phyloP scores from a whole-genome alignment of 2,329 filamentous ascomycete species.

The Aspergillus udagawae region DNA sequence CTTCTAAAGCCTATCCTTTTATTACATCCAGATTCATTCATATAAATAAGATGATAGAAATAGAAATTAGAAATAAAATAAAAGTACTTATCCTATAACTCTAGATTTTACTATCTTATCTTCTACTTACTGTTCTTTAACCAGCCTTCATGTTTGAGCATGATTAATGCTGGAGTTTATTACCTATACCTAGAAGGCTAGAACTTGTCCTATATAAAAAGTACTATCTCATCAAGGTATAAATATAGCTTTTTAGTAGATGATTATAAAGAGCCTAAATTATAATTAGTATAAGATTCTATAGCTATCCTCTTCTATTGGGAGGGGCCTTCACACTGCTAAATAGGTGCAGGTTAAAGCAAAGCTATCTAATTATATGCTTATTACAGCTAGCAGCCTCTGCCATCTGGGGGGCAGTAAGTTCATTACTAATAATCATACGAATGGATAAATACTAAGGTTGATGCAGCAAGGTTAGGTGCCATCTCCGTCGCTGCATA shows the following conservation, averaged over 20 bases:
- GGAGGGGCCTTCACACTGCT: constrained; percentile 11
- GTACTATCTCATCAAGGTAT: constrained; percentile 27
- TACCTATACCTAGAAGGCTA: constrained; percentile 19
- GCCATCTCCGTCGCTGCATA: no score
- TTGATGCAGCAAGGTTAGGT: no score
- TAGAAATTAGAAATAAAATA: constrained; percentile 27
- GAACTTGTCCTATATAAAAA: constrained; percentile 27
- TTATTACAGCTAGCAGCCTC: constrained; percentile 1
- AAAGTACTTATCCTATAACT: constrained; percentile 31
- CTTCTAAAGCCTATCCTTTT: constrained; percentile 29
- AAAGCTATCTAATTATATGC: background rate
- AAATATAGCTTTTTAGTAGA: constrained; percentile 28
- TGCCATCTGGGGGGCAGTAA: background rate
- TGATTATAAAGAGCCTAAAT: constrained; percentile 27
- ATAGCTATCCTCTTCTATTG: constrained; percentile 11
- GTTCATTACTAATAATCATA: background rate
- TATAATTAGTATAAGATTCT: constrained; percentile 23
- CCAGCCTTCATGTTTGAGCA: constrained; percentile 22
- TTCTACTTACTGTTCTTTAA: constrained; percentile 29
- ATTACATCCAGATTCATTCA: constrained; percentile 29
- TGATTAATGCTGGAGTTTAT: constrained; percentile 20
- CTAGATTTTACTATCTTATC: constrained; percentile 28
- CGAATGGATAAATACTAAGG: background rate
- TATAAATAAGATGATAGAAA: background rate
- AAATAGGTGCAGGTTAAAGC: constrained; percentile 4